Evolutionary conservation across 2,329 filamentous ascomycete genomes (phyloP), one percentile per base, ranked within the genome.

Genomic region (Fusarium hostae): DNA sequence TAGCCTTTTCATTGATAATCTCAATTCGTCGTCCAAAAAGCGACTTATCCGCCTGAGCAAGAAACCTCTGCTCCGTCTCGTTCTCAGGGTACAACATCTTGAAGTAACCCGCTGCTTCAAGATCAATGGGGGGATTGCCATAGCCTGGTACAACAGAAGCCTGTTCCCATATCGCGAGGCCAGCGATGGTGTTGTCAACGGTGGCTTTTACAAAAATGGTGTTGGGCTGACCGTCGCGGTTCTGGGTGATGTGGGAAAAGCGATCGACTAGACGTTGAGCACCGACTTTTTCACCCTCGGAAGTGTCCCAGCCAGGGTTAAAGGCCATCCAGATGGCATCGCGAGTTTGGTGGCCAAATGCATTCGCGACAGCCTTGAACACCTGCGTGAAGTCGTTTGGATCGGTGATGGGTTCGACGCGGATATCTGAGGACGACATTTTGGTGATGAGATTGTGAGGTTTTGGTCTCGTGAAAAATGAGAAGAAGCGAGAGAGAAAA

Each of bases 141-240:
- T 82, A 75, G 16, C 86, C 87, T 4, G 82, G 79, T 0, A 88
- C 82, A 10, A 80, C 77, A 0, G 87, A 89, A 0, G 81, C 76
- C 69, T 90, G 88, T 12, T 80, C 73, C 88, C 88, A 90, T 60
- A 89, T 84, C 5, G 88, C 86, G 32, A 86, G 65, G 20, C 88
- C 88, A 13, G 80, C 87, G n/a, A 88, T 80, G 12, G 70, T 57
- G 43, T 77, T 76, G 2, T 81, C 71, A 2, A 88, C 50, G 0
- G 84, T 88, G 3, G 87, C 88, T 66, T 88, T 88, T 66, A 89
- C 79, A 66, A 86, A 88, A 2, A 88, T 59, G 2, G 83, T 85
- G 73, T 87, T 88, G 3, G 82, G 81, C 12, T 83, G 75, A n/a
- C 86, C 85, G 39, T 81, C 68, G 12, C 77, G 79, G 76, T 87